Evolutionary conservation across 2,329 filamentous ascomycete species (phyloP), one percentile per base, ranked within the genome.

Genomic region (Pestalotiopsis sp.): DNA sequence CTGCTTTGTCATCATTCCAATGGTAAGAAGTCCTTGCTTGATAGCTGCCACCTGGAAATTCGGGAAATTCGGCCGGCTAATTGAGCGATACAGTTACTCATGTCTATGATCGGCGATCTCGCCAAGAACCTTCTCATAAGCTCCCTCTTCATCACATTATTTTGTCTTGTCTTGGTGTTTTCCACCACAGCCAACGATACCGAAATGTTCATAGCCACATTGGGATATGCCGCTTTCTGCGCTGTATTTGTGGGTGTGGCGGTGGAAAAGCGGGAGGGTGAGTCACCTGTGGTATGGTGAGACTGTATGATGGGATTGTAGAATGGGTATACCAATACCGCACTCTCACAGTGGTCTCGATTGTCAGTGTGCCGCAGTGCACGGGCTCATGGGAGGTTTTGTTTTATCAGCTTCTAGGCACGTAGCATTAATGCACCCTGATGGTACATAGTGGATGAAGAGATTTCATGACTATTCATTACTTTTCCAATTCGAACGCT

Each of bases 141-240:
- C 26, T 35, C 11, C 30, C 58, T 66, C 4, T 55, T 63, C n/a
- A 56, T 69, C 3, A 13, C 68, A 17, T 24, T 69, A 7, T 68
- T 69, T 30, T 66, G 39, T 10, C 10, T 66, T 4, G 68, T 57
- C 13, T 58, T 69, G 30, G 68, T 66, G 7, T 69, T 62, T 63
- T 20, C 40, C 24, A 68, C 40, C 39, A 69, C 66, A 20, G 68
- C 66, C 14, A 66, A 69, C 14, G 68, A 69, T 30, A 38, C 57
- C 13, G 44, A 48, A 35, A 13, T 69, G n/a, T 69, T 68, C 55
- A 39, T 68, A 24, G 67, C 65, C 56, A 68, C 56, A 11, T 35
- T 65, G 13, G 61, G 60, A 20, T 70, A 70, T 60, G 65, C 60
- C 56, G 64, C 64, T 14, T 70, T 68, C 26, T 44, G 67, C 3